Evolutionary conservation across 257 asterid species (phyloP).

Genomic region (Solanum dulcamara): DNA sequence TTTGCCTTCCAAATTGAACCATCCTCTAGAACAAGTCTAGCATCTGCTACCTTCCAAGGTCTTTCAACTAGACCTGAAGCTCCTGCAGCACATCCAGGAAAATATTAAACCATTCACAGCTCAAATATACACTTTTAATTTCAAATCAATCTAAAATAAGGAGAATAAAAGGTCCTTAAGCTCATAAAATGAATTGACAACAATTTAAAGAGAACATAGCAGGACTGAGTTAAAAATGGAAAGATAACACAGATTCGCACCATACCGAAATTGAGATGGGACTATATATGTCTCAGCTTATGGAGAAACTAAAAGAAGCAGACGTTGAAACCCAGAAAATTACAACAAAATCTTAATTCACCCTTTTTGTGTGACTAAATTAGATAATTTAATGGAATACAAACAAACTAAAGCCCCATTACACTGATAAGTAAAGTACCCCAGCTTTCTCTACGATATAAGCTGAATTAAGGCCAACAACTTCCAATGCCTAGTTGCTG

Average conservation of each 20-base stretch:
- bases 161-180: neutral
- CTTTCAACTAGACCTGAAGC: slow-evolving; percentile 36
- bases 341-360: neutral
- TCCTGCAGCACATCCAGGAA: slow-evolving; percentile 11
- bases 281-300: neutral
- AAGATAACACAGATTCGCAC: neutral
- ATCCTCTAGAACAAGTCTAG: slow-evolving; percentile 86
- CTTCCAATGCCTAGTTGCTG: neutral
- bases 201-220: neutral
- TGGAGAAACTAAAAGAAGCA: neutral
- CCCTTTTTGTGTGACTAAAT: neutral
- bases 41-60: slow-evolving; percentile 96
- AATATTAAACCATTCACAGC: neutral
- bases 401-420: neutral
- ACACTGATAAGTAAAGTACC: neutral
- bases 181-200: neutral
- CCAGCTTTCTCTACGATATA: neutral
- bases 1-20: slow-evolving; percentile 92
- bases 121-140: neutral
- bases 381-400: neutral
- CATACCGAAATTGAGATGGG: neutral
- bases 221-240: neutral
- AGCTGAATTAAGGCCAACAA: neutral
- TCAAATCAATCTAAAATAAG: neutral
- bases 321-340: neutral